phyloP scores from a whole-genome alignment of 306 rosid species.

The Dalbergia cochinchinensis region DNA sequence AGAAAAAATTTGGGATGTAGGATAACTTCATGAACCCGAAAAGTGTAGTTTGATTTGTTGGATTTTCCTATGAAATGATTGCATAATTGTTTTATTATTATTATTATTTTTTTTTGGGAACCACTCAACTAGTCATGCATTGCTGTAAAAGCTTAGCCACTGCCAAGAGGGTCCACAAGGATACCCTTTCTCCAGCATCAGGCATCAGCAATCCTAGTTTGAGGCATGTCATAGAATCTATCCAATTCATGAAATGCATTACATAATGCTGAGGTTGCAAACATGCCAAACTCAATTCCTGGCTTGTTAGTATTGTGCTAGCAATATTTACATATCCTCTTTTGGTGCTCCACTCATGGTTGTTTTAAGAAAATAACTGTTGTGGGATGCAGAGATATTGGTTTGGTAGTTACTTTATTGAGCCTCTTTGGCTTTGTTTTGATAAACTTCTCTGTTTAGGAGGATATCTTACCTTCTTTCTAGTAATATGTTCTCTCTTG shows the following conservation, averaged over 20 bases:
- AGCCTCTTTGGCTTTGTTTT: slow-evolving; percentile 5
- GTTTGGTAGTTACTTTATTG: not conserved
- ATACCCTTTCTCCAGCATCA: not conserved
- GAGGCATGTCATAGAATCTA: not conserved
- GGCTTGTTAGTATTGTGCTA: slow-evolving; percentile 3
- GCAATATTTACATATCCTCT: slow-evolving; percentile 5
- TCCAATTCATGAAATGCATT: not conserved
- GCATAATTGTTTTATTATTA: not conserved
- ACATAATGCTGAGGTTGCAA: not conserved
- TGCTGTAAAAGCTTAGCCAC: not conserved
- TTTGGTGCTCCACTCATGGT: slow-evolving; percentile 6
- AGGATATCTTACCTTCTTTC: slow-evolving; percentile 18
- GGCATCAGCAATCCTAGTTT: not conserved
- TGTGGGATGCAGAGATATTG: not conserved
- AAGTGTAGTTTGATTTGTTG: slow-evolving; percentile 47
- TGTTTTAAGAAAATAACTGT: slow-evolving; percentile 15
- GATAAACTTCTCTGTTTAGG: not conserved
- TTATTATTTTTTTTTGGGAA: slow-evolving; percentile 15
- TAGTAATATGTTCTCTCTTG: not conserved
- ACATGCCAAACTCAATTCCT: not conserved
- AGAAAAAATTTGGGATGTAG: slow-evolving; percentile 66
- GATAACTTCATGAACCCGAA: slow-evolving; percentile 76
- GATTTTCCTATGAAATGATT: not conserved
- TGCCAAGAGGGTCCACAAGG: not conserved
- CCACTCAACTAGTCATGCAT: not conserved